Evolutionary conservation across 176 grass and related monocot species (phyloP).

Genomic region (Ensete ventricosum): DNA sequence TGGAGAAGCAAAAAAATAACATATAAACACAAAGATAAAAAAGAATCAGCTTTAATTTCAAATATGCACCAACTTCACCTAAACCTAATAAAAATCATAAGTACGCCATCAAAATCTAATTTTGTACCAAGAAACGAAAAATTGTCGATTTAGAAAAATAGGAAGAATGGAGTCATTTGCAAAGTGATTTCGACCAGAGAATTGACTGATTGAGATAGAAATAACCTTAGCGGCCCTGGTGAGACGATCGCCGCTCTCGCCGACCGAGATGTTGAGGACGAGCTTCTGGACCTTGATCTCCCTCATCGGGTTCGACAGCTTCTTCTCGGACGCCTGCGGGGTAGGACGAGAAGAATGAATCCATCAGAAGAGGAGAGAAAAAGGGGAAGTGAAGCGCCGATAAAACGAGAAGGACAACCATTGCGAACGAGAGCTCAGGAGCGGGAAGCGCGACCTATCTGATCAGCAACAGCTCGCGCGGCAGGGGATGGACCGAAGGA

Average conservation of each 20-base stretch:
- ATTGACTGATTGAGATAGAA: neutral
- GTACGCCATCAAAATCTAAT: neutral
- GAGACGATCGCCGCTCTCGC: slow-evolving; percentile 1
- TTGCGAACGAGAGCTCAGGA: too few species aligned
- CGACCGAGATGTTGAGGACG: slow-evolving; percentile 1
- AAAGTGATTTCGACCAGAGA: neutral
- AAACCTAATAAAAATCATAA: neutral
- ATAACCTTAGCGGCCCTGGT: neutral
- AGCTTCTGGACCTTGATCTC: slow-evolving; percentile 10
- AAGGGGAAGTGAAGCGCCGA: too few species aligned
- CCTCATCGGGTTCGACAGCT: slow-evolving; percentile 1
- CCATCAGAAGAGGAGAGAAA: neutral
- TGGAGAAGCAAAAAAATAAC: neutral
- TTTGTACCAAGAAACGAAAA: neutral
- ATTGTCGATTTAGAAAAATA: neutral
- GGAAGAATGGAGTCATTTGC: neutral
- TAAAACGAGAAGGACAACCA: too few species aligned
- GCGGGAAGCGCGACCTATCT: too few species aligned
- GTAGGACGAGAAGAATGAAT: neutral
- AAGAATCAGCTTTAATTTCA: neutral
- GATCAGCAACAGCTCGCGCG: neutral
- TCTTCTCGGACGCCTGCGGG: slow-evolving; percentile 3
- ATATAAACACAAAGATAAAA: neutral
- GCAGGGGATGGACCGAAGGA: neutral
- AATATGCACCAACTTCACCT: neutral